Percentiles rank a stretch among this genome's conserved stretches.
Conservation (phyloP, 805 yeast genomes). For the Isabelozyma rhagii region DNA sequence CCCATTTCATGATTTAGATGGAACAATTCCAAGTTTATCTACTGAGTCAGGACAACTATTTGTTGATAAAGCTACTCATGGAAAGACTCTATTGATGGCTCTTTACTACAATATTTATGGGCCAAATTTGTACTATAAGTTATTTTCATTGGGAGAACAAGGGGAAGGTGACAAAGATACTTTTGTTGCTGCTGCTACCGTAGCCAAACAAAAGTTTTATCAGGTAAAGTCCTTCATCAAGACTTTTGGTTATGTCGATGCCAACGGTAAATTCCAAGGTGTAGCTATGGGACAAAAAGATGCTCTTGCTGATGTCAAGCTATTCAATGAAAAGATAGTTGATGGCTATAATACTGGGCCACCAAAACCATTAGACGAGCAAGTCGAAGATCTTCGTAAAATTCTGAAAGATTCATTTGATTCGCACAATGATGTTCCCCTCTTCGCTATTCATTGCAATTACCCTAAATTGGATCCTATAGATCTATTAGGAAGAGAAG, state of each 20-base stretch:
- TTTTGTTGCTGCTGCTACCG: constrained; percentile 32
- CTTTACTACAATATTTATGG: constrained; percentile 67
- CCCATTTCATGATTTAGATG: constrained; percentile 62
- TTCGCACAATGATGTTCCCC: constrained; percentile 13
- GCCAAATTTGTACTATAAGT: constrained; percentile 55
- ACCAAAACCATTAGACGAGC: constrained; percentile 15
- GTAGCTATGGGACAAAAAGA: constrained; percentile 36
- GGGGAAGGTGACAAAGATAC: constrained; percentile 41
- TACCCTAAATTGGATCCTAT: constrained; percentile 35
- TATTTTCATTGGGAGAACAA: constrained; percentile 53
- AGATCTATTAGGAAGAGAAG: constrained; percentile 17
- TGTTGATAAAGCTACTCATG: constrained; percentile 56
- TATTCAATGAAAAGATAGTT: constrained; percentile 6
- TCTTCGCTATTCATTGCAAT: constrained; percentile 33
- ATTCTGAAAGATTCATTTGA: constrained; percentile 14
- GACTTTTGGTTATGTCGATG: constrained; percentile 28
- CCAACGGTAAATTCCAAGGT: constrained; percentile 25
- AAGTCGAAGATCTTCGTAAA: constrained; percentile 19
- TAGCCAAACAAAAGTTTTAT: constrained; percentile 32
- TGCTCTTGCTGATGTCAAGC: constrained; percentile 19
- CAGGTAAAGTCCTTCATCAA: constrained; percentile 39
- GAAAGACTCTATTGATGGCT: constrained; percentile 54
- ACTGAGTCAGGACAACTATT: constrained; percentile 69
- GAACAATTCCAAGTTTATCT: constrained; percentile 66
- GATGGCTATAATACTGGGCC: constrained; percentile 1